These are phyloP conservation scores for Microsporum ferrugineum DNA, from an alignment of 2,329 filamentous ascomycete species.

Conservation along the genomic window DNA sequence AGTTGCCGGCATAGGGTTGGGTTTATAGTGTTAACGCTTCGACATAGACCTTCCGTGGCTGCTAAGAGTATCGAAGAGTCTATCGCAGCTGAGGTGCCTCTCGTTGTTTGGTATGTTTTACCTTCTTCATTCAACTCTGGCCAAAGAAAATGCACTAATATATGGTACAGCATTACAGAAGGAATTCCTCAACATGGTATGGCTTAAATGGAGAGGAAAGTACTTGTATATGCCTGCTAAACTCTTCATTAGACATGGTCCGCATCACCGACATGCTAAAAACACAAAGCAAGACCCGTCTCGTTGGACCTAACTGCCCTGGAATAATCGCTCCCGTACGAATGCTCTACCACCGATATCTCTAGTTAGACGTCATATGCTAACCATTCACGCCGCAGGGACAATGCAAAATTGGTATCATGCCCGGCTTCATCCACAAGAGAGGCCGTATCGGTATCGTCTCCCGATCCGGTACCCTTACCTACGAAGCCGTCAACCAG, in stretches of 20 bases:
- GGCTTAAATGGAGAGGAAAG: slow-evolving; percentile 17
- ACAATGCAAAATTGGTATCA: slow-evolving; percentile 99
- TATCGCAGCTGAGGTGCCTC: slow-evolving; percentile 78
- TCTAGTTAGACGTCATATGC: background rate
- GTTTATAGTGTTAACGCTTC: background rate
- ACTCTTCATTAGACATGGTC: slow-evolving; percentile 66
- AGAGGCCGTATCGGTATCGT: slow-evolving; percentile 97
- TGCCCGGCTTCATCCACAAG: slow-evolving; percentile 99
- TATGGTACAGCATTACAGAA: slow-evolving; percentile 61
- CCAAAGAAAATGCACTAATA: background rate
- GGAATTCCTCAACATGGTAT: slow-evolving; percentile 93
- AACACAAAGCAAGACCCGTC: slow-evolving; percentile 90
- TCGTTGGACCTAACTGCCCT: slow-evolving; percentile 96
- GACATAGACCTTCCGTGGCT: slow-evolving; percentile 69
- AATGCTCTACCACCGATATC: slow-evolving; percentile 8
- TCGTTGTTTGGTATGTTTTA: slow-evolving; percentile 64
- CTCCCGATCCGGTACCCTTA: slow-evolving; percentile 93
- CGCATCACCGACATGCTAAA: slow-evolving; percentile 97
- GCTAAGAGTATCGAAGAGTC: slow-evolving; percentile 96
- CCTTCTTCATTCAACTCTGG: too few species aligned
- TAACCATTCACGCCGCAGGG: slow-evolving; percentile 41
- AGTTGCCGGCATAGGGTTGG: background rate
- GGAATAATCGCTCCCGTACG: slow-evolving; percentile 75
- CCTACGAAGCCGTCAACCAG: slow-evolving; percentile 99
- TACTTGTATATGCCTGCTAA: background rate